These are phyloP conservation scores for Ormosia semicastrata DNA, from an alignment of 306 rosid genomes.

Conservation along the genomic window DNA sequence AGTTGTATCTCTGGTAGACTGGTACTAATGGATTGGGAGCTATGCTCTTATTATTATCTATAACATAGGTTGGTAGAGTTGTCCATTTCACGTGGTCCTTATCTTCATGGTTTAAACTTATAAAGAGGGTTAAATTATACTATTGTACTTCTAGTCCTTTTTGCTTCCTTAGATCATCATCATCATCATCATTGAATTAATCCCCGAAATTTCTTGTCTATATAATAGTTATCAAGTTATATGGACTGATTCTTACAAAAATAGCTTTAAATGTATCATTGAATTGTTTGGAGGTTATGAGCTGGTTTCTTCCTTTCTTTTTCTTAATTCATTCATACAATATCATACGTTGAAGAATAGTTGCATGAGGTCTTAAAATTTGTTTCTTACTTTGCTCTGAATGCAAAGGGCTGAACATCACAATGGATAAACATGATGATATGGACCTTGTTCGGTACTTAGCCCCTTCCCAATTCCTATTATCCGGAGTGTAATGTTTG, in stretches of 20 bases:
- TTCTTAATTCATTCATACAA: not conserved
- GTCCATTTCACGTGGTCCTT: not conserved
- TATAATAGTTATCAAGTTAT: not conserved
- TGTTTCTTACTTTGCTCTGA: not conserved
- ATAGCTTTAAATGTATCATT: conserved; percentile 11
- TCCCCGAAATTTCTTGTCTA: not conserved
- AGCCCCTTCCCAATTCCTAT: not conserved
- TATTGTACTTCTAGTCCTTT: not conserved
- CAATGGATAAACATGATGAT: not conserved
- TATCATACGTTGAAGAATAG: not conserved
- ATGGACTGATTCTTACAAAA: not conserved
- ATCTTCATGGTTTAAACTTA: conserved; percentile 6
- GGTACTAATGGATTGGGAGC: not conserved
- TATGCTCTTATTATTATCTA: not conserved
- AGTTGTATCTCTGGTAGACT: not conserved
- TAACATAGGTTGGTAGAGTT: not conserved
- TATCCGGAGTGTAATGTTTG: conserved; percentile 9
- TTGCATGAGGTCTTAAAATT: not conserved
- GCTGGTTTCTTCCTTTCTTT: not conserved
- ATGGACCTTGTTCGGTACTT: not conserved
- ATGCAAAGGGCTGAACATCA: not conserved
- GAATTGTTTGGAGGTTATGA: conserved; percentile 3
- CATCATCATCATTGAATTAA: not conserved
- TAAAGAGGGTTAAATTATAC: not conserved
- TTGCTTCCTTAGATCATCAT: not conserved